Base-by-base conservation (phyloP, 2,329 filamentous ascomycete genomes). In the Epicoccum nigrum region DNA sequence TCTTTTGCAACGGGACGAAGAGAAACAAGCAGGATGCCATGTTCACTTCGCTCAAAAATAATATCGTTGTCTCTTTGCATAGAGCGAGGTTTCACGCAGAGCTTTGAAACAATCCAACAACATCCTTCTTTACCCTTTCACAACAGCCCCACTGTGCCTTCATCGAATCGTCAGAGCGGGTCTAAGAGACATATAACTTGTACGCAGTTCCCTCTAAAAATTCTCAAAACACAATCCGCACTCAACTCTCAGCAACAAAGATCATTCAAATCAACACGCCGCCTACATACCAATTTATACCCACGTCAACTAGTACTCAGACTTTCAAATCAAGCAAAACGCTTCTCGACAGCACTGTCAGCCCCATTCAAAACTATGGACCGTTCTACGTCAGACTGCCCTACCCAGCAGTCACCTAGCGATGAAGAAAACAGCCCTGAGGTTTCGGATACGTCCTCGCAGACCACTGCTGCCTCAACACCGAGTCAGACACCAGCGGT, bases 401-500 rank as follows among this genome's bases (percentile, higher is more conserved):
- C 19, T 3, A 38, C 15, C 5, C 15, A 30, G 7, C 32, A 34
- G 4, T 15, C 17, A 4, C 20, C 37, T 17, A 27, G 25, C 28
- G 40, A 35, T 15, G 17, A 21, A 7, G 45, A 56, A 7, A 54
- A 27, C 34, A 54, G 43, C 40, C 15, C 49, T 0, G 50, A 49
- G 6, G 7, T 21, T 4, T 45, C 40, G 13, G 41, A 46, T 4
- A 19, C 7, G 19, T 59, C 60, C 1, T 49, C 51, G 20, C 48
- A 33, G 11, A 52, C 53, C 25, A 59, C 52, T 1, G 44, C 57
- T 19, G 51, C 39, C 2, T 54, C 46, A 2, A 55, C 40, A 4
- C 52, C 49, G 6, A 17, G 41, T 9, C 4, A 20, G 0, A 52
- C 65, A 13, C 60, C 62, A 3, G 21, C 25, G 7, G 49, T 56